Percentiles rank a stretch among this genome's conserved stretches.
Evolutionary conservation across 2,329 filamentous ascomycete genomes (phyloP).

Genomic region (Epichloe sylvatica): DNA sequence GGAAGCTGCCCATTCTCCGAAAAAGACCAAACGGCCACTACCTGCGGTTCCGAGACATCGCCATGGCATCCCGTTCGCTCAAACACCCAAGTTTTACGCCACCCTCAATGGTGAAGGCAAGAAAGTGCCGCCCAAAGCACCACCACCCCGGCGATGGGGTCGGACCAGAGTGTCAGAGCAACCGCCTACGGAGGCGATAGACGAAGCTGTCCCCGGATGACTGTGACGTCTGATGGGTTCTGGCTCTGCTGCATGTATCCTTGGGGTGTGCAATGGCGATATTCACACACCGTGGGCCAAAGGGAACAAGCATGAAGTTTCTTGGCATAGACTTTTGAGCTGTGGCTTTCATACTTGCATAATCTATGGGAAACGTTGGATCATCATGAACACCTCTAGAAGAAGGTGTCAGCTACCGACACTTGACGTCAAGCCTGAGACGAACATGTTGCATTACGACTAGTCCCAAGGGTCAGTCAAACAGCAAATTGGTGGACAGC

Average conservation of each 20-base stretch:
- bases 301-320: not conserved
- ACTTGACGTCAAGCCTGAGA: too few relatives aligned
- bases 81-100: constrained; percentile 16
- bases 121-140: constrained; percentile 31
- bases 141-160: constrained; percentile 32
- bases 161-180: constrained; percentile 24
- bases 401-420: too few relatives aligned
- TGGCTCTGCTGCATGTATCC: not conserved
- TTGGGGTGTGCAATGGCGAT: not conserved
- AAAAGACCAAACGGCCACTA: constrained; percentile 31
- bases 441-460: too few relatives aligned
- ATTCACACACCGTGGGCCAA: too few relatives aligned
- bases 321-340: not conserved
- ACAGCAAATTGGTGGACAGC: too few relatives aligned
- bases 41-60: constrained; percentile 43
- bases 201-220: not conserved
- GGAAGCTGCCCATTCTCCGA: constrained; percentile 7
- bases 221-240: not conserved
- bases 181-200: constrained; percentile 10
- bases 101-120: constrained; percentile 21
- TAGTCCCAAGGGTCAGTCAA: too few relatives aligned
- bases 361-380: not conserved
- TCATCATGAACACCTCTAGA: too few relatives aligned
- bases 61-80: constrained; percentile 34
- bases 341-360: not conserved